Conservation (phyloP, 495 filamentous ascomycete species). For the Podospora australis region DNA sequence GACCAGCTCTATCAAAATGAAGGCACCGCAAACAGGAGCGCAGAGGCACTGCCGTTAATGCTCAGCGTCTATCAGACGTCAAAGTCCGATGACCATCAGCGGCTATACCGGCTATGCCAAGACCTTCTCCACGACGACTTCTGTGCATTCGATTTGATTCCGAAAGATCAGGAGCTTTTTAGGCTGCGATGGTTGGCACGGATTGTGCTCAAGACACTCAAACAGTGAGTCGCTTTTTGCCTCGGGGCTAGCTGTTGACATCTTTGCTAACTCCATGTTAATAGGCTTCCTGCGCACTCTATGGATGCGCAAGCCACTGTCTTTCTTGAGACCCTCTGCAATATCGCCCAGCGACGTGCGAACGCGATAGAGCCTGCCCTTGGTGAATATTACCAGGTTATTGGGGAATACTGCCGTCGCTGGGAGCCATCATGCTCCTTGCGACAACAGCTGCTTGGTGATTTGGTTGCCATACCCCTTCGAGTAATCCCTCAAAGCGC, state of each 20-base stretch:
- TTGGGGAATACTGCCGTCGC: not conserved
- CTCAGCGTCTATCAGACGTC: conserved; percentile 26
- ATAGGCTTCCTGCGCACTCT: too few species aligned
- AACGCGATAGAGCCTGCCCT: not conserved
- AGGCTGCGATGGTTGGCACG: conserved; percentile 30
- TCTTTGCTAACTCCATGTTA: too few species aligned
- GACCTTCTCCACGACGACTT: conserved; percentile 32
- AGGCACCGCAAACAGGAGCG: conserved; percentile 21
- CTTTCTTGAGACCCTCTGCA: too few species aligned
- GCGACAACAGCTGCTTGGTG: too few species aligned
- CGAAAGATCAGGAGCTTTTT: conserved; percentile 11
- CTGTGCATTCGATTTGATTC: conserved; percentile 14
- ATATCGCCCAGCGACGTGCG: too few species aligned
- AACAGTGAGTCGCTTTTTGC: too few species aligned
- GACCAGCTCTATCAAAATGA: conserved; percentile 44
- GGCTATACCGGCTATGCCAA: conserved; percentile 29
- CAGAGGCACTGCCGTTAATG: conserved; percentile 29
- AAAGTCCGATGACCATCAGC: conserved; percentile 26
- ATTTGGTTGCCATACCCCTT: not conserved
- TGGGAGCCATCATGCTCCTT: too few species aligned
- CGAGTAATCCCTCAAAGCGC: conserved; percentile 16
- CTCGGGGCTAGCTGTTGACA: too few species aligned
- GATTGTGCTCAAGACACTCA: conserved; percentile 29
- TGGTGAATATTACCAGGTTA: not conserved
- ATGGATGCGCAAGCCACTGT: too few species aligned